Evolutionary conservation across 75 land plant species (phyloP), one percentile per base, ranked within the genome.

Genomic region (Pseudotsuga menziesii): DNA sequence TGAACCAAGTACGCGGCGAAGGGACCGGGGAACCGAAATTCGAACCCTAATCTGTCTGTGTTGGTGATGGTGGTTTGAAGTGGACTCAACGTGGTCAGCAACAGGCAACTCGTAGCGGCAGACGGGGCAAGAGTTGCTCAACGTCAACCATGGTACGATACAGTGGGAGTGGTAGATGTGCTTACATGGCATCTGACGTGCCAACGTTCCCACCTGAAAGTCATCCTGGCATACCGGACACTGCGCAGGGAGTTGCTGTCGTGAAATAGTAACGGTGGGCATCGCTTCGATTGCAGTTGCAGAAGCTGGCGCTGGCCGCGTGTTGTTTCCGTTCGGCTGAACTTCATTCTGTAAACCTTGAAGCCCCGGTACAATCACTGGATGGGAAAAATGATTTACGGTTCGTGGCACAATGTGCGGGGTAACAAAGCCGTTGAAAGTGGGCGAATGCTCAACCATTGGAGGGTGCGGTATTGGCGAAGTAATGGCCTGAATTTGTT

Each of bases 251-350:
- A 15, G 80, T 3, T 80, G 82, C 22, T 56, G 81, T 44, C 7
- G 5, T 15, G 66, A 35, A 20, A 79, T 78, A 36, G 75, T 29
- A 44, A 86, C 78, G 20, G 56, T 61, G 19, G 78, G 67, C 72
- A 86, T 26, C 55, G 78, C 81, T 59, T 82, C 81, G 57, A 86
- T 73, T 41, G 88, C 80, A 39, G 72, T 41, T 67, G 79, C 80
- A 16, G 88, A 86, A 26, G 88, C 88, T 39, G n/a, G n/a, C n/a
- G n/a, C n/a, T n/a, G 88, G 83, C 0, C 78, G 78, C 15, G 78
- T 44, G 48, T 39, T 4, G 0, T 39, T 4, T 3, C 41, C 4
- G 41, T 39, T 44, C 29, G 86, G 90, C 56, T 92, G 90, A 76
- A 90, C 44, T 48, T 90, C 72, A 57, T 75, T 71, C 7, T 92